Percentiles rank a stretch among this genome's conserved stretches.
These are phyloP conservation scores for Heracleum sosnowskyi DNA, from an alignment of 129 eudicot species.

Conservation along the genomic window DNA sequence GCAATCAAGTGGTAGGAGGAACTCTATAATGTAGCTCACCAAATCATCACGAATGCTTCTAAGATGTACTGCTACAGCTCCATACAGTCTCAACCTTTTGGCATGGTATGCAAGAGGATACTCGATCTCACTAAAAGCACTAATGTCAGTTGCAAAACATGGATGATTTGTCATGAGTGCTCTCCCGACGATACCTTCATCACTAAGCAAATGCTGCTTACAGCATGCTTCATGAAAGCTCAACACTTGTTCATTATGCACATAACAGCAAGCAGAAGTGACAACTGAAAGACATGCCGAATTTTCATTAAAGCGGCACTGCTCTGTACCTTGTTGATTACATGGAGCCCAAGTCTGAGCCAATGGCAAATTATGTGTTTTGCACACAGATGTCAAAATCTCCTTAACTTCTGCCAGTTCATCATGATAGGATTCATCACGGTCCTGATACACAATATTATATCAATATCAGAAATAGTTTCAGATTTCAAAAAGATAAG, in stretches of 20 bases:
- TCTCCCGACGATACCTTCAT: conserved; percentile 56
- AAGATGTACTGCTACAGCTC: conserved; percentile 50
- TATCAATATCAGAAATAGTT: conserved; percentile 11
- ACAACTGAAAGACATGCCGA: conserved; percentile 36
- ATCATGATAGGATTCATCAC: conserved; percentile 24
- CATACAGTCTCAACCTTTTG: conserved; percentile 33
- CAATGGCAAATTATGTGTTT: conserved; percentile 39
- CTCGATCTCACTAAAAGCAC: conserved; percentile 32
- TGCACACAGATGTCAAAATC: conserved; percentile 39
- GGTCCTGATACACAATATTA: conserved; percentile 23
- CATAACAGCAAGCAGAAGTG: conserved; percentile 39
- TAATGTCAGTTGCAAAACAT: conserved; percentile 43
- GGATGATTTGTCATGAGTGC: conserved; percentile 49
- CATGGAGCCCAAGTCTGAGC: conserved; percentile 68
- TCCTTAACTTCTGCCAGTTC: conserved; percentile 37
- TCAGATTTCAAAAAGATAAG: conserved; percentile 6
- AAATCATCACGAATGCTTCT: conserved; percentile 32
- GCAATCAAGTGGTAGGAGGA: conserved; percentile 40
- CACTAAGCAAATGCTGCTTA: conserved; percentile 41
- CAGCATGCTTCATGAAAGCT: conserved; percentile 51
- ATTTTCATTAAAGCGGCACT: conserved; percentile 25
- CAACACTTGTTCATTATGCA: conserved; percentile 27
- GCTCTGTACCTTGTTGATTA: conserved; percentile 36
- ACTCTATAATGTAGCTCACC: conserved; percentile 38
- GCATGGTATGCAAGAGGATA: conserved; percentile 57